Evolutionary conservation across 768 basidiomycete genomes (phyloP).

Genomic region (Plicaturopsis crispa): DNA sequence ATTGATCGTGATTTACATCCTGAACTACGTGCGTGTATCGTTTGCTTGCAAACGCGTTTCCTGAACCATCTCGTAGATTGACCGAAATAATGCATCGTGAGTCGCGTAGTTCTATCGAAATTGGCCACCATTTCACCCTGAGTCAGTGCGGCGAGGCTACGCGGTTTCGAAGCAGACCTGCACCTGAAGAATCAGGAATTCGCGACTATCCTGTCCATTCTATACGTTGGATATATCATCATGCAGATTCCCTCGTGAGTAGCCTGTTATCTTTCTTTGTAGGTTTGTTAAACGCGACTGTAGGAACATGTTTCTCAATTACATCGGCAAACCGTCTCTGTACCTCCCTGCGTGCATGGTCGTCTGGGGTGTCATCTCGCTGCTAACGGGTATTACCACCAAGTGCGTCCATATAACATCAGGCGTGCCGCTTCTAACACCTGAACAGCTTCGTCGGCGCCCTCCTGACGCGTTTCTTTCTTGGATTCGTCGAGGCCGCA

Average conservation of each 20-base stretch:
- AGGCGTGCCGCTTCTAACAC: background rate
- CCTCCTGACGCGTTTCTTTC: slow-evolving; percentile 62
- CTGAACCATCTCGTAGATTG: slow-evolving; percentile 34
- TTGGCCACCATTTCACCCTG: background rate
- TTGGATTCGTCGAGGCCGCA: slow-evolving; percentile 68
- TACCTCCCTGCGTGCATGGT: slow-evolving; percentile 64
- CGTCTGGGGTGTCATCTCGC: slow-evolving; percentile 60
- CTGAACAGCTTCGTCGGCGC: slow-evolving; percentile 49
- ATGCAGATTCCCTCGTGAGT: slow-evolving; percentile 76
- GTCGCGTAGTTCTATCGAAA: slow-evolving; percentile 9
- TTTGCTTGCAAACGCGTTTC: slow-evolving; percentile 2
- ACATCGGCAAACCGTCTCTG: slow-evolving; percentile 59
- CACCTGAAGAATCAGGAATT: slow-evolving; percentile 55
- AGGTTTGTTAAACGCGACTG: background rate
- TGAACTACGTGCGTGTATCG: background rate
- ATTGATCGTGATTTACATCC: slow-evolving; percentile 41
- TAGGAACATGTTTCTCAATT: slow-evolving; percentile 67
- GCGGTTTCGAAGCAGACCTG: slow-evolving; percentile 66
- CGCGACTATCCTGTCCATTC: slow-evolving; percentile 56
- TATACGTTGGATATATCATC: slow-evolving; percentile 67
- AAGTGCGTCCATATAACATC: slow-evolving; percentile 16
- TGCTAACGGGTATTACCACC: slow-evolving; percentile 40
- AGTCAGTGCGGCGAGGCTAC: slow-evolving; percentile 59
- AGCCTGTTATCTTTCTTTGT: slow-evolving; percentile 1
- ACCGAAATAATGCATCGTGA: slow-evolving; percentile 66